Evolutionary conservation across 345 rosid genomes (phyloP).

Genomic region (Leavenworthia alabamica): DNA sequence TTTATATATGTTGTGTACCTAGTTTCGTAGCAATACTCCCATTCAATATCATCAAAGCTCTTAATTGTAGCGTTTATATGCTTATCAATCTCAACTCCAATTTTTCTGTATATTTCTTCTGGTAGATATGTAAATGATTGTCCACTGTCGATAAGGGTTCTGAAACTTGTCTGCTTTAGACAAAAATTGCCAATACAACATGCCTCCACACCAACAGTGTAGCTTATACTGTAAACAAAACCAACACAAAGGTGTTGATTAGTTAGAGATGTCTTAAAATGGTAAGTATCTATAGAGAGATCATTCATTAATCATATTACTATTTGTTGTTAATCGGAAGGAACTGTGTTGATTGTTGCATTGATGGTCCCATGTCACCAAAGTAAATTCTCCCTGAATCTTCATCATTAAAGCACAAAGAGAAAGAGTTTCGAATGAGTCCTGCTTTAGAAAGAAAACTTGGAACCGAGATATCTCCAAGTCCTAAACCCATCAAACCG

Average conservation of each 20-base stretch:
- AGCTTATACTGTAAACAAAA: conserved; percentile 27
- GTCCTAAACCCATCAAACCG: conserved; percentile 90
- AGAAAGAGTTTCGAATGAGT: conserved; percentile 65
- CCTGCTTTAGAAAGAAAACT: conserved; percentile 74
- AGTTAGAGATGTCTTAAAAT: neutral
- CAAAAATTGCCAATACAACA: conserved; percentile 66
- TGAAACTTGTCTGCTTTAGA: conserved; percentile 51
- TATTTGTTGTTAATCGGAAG: conserved; percentile 48
- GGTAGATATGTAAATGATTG: conserved; percentile 87
- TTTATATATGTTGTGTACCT: conserved; percentile 36
- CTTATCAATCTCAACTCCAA: conserved; percentile 66
- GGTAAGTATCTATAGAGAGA: neutral
- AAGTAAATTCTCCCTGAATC: conserved; percentile 77
- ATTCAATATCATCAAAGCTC: conserved; percentile 45
- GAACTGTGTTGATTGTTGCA: conserved; percentile 70
- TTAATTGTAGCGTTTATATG: conserved; percentile 47
- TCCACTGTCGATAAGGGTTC: conserved; percentile 69
- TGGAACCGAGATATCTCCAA: conserved; percentile 70
- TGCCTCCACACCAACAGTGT: conserved; percentile 68
- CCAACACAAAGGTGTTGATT: neutral
- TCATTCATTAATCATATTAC: conserved; percentile 35
- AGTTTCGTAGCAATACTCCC: conserved; percentile 73
- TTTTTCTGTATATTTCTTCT: conserved; percentile 36
- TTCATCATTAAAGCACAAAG: conserved; percentile 77
- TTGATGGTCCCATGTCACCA: conserved; percentile 66